Evolutionary conservation across 2,329 filamentous ascomycete genomes (phyloP).

Genomic region (Beauveria sp.): DNA sequence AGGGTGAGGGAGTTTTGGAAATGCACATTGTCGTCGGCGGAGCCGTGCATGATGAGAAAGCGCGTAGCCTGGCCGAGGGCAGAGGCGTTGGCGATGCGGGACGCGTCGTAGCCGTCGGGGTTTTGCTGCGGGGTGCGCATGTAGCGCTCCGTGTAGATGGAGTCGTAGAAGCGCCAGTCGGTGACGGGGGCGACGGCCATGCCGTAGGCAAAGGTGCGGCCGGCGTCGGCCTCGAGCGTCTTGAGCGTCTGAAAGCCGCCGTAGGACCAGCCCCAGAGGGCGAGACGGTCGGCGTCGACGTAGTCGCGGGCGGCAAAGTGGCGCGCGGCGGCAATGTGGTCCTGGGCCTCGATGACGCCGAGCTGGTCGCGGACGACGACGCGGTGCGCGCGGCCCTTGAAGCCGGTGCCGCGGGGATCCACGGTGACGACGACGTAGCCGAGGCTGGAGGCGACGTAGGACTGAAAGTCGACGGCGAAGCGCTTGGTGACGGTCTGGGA

Average conservation of each 20-base stretch:
- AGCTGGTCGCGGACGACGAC: slow-evolving; percentile 77
- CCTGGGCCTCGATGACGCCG: slow-evolving; percentile 74
- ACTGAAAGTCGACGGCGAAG: slow-evolving; percentile 83
- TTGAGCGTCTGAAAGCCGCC: slow-evolving; percentile 94
- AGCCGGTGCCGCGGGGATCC: slow-evolving; percentile 89
- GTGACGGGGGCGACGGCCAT: slow-evolving; percentile 99
- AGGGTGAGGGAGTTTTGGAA: slow-evolving; percentile 88
- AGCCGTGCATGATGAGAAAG: slow-evolving; percentile 92
- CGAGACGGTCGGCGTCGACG: slow-evolving; percentile 72
- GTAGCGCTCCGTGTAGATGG: slow-evolving; percentile 90
- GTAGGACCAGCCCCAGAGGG: slow-evolving; percentile 98
- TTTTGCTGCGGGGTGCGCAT: slow-evolving; percentile 94
- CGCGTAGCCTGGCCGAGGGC: slow-evolving; percentile 70
- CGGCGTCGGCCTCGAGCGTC: slow-evolving; percentile 84
- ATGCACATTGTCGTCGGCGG: slow-evolving; percentile 97
- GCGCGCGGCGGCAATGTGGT: slow-evolving; percentile 87
- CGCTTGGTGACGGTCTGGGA: slow-evolving; percentile 78
- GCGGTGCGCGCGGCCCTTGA: slow-evolving; percentile 74
- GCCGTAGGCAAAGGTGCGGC: slow-evolving; percentile 86
- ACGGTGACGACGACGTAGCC: slow-evolving; percentile 94
- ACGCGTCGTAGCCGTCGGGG: slow-evolving; percentile 63
- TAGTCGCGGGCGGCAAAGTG: slow-evolving; percentile 76
- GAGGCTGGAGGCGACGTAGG: slow-evolving; percentile 75
- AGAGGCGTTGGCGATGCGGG: slow-evolving; percentile 65
- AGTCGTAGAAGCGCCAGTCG: slow-evolving; percentile 94